These are phyloP conservation scores for Penicillium maclennaniae DNA, from an alignment of 495 filamentous ascomycete genomes.

Conservation along the genomic window DNA sequence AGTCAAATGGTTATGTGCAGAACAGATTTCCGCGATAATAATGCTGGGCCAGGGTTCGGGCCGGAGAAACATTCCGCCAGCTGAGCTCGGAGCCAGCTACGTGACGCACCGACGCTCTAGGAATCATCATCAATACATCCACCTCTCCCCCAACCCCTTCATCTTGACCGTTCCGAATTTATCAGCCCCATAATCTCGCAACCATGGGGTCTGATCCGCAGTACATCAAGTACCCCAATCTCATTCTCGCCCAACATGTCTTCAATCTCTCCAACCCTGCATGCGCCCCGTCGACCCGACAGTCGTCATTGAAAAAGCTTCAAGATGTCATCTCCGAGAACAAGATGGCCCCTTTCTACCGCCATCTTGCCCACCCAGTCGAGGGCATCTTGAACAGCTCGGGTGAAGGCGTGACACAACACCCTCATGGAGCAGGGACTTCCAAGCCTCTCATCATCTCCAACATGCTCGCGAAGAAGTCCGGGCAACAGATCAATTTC, in stretches of 20 bases:
- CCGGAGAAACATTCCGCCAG: conserved; percentile 40
- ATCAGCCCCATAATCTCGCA: conserved; percentile 18
- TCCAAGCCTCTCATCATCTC: conserved; percentile 49
- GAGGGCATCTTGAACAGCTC: conserved; percentile 81
- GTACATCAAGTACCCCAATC: conserved; percentile 90
- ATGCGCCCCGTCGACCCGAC: conserved; percentile 60
- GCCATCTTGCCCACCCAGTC: conserved; percentile 88
- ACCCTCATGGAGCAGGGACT: conserved; percentile 51
- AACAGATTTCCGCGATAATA: background rate
- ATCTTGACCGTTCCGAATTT: conserved; percentile 1
- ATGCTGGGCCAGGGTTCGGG: conserved; percentile 1
- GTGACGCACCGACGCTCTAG: conserved; percentile 27
- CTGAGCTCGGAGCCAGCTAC: conserved; percentile 40
- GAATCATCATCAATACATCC: conserved; percentile 20
- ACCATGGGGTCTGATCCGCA: conserved; percentile 96
- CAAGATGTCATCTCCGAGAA: conserved; percentile 90
- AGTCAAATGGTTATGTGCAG: background rate
- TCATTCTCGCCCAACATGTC: conserved; percentile 91
- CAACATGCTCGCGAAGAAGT: conserved; percentile 67
- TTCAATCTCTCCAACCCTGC: conserved; percentile 93
- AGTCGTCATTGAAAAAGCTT: conserved; percentile 74
- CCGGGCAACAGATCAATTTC: conserved; percentile 58
- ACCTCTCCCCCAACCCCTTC: conserved; percentile 7
- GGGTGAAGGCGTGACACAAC: conserved; percentile 65
- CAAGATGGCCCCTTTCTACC: conserved; percentile 96